Percentiles rank a stretch among this genome's conserved stretches.
Conservation (phyloP, 2,329 filamentous ascomycete genomes). For the Pseudopithomyces chartarum region DNA sequence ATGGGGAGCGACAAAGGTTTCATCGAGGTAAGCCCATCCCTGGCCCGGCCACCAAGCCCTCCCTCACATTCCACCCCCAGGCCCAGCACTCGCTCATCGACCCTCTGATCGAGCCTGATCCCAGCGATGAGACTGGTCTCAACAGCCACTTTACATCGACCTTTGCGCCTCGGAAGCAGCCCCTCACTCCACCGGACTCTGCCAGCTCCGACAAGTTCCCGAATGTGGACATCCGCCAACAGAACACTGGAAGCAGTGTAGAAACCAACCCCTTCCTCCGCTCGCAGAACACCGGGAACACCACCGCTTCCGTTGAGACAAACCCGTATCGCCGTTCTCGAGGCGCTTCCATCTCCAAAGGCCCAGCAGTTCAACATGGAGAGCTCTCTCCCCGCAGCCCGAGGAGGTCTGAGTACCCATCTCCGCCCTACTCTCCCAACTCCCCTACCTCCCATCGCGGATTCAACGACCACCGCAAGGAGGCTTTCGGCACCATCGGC, state of each 20-base stretch:
- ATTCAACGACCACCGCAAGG: conserved; percentile 40
- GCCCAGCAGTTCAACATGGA: conserved; percentile 21
- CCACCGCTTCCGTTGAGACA: conserved; percentile 46
- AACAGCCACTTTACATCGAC: conserved; percentile 61
- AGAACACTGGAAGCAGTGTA: conserved; percentile 46
- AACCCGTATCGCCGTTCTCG: conserved; percentile 51
- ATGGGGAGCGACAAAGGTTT: conserved; percentile 23
- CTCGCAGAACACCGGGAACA: conserved; percentile 43
- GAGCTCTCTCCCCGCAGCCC: conserved; percentile 25
- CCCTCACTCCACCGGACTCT: conserved; percentile 37
- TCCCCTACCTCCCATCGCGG: conserved; percentile 59
- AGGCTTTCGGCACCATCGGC: conserved; percentile 37
- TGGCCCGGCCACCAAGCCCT: background rate
- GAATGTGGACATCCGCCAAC: conserved; percentile 32
- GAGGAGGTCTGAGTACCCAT: conserved; percentile 48
- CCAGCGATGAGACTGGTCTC: conserved; percentile 69
- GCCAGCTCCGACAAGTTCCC: conserved; percentile 32
- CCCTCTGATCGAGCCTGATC: conserved; percentile 70
- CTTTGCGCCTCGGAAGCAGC: conserved; percentile 42
- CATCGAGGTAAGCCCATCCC: conserved; percentile 18
- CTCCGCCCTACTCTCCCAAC: conserved; percentile 61
- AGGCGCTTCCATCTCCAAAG: conserved; percentile 35
- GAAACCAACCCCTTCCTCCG: conserved; percentile 52
- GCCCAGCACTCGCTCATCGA: conserved; percentile 70
- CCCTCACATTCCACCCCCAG: conserved; percentile 47